phyloP scores from a whole-genome alignment of 2,329 filamentous ascomycete species.

The Xylaria sp. region DNA sequence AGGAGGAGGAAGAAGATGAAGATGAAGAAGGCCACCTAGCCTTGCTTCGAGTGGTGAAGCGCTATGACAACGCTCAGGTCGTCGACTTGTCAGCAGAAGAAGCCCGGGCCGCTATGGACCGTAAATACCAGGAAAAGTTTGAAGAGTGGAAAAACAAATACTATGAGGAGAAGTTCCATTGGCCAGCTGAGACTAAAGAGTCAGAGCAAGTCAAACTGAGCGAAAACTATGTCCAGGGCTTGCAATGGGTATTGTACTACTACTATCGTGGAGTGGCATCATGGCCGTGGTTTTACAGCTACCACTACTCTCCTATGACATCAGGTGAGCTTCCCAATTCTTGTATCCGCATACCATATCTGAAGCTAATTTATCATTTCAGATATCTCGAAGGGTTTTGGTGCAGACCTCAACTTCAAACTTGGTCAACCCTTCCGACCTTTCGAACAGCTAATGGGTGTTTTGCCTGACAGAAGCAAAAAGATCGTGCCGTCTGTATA shows the following conservation, averaged over 20 bases:
- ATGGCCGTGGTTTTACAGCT: conserved; percentile 98
- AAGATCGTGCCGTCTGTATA: conserved; percentile 90
- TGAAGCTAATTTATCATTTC: conserved; percentile 16
- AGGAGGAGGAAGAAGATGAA: conserved; percentile 68
- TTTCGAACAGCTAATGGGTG: conserved; percentile 97
- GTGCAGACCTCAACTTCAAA: conserved; percentile 88
- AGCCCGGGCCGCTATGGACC: conserved; percentile 79
- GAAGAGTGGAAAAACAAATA: conserved; percentile 93
- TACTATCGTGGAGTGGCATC: conserved; percentile 97
- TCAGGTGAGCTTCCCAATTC: conserved; percentile 64
- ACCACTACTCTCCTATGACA: conserved; percentile 98
- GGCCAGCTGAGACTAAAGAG: conserved; percentile 80
- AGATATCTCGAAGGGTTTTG: conserved; percentile 89
- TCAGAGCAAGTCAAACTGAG: conserved; percentile 81
- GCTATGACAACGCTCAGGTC: conserved; percentile 89
- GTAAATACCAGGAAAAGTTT: conserved; percentile 91
- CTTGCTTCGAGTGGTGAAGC: conserved; percentile 83
- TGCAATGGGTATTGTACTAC: conserved; percentile 98
- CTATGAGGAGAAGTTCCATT: conserved; percentile 89
- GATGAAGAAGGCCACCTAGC: conserved; percentile 85
- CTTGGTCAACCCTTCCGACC: conserved; percentile 95
- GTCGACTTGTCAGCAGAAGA: conserved; percentile 83
- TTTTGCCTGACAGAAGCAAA: conserved; percentile 96
- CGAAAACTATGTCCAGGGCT: conserved; percentile 96
- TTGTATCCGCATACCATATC: not conserved